A percentile compares a stretch with the other conserved stretches of the same genome.
phyloP scores from a whole-genome alignment of 257 asterid genomes.

The Gentiana dahurica region DNA sequence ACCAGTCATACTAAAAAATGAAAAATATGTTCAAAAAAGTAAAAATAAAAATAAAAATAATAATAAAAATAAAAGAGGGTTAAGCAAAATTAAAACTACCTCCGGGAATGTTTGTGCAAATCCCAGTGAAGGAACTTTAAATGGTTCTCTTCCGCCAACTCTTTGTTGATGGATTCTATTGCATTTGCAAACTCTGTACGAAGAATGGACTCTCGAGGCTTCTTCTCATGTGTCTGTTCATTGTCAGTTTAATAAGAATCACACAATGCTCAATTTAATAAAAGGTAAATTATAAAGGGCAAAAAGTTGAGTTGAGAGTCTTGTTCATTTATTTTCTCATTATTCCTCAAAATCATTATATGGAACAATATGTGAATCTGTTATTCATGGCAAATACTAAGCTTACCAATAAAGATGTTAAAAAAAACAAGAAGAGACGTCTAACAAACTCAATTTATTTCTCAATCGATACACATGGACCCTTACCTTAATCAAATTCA shows the following conservation, averaged over 20 bases:
- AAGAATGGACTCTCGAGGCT: slow-evolving; percentile 90
- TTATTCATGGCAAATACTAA: too few relatives aligned
- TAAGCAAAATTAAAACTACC: slow-evolving; percentile 34
- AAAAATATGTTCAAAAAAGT: too few relatives aligned
- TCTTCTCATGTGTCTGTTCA: slow-evolving; percentile 81
- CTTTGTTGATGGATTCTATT: slow-evolving; percentile 71
- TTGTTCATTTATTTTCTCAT: neutral
- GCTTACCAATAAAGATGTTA: too few relatives aligned
- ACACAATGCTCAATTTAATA: slow-evolving; percentile 3
- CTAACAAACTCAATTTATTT: neutral
- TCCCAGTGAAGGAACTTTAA: slow-evolving; percentile 97
- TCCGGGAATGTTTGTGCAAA: slow-evolving; percentile 85
- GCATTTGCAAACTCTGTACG: slow-evolving; percentile 89
- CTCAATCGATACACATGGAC: neutral
- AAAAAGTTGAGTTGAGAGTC: neutral
- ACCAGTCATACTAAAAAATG: too few relatives aligned
- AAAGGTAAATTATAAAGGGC: neutral
- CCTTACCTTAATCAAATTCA: slow-evolving; percentile 89
- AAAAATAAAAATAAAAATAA: too few relatives aligned
- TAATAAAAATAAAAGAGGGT: too few relatives aligned
- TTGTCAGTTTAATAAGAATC: slow-evolving; percentile 9
- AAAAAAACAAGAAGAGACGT: neutral
- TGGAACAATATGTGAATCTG: too few relatives aligned
- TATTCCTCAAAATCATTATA: neutral
- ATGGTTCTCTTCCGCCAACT: slow-evolving; percentile 67